Base-by-base conservation (phyloP, 345 rosid genomes). In the Tarenaya hassleriana region DNA sequence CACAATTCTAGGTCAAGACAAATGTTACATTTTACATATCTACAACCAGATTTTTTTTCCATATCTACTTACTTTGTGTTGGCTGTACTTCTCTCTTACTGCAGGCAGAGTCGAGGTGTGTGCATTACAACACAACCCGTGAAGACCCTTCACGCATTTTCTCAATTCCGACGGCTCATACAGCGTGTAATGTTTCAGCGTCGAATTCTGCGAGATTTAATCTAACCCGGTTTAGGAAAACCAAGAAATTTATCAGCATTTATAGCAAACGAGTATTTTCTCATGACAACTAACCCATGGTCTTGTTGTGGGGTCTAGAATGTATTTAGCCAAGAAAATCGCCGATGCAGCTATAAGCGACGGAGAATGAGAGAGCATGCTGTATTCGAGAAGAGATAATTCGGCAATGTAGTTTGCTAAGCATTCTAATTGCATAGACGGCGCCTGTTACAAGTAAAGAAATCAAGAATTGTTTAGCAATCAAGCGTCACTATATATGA, bases 41-140 rank as follows among this genome's bases (percentile, higher is more conserved):
- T n/a, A n/a, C n/a, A n/a, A n/a, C n/a, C n/a, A n/a, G n/a, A n/a
- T n/a, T n/a, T n/a, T n/a, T n/a, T n/a, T n/a, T n/a, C n/a, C n/a
- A n/a, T n/a, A n/a, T n/a, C n/a, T 16, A 68, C 90, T 83, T 71
- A 84, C 83, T 84, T 92, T 92, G 41, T 92, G 98, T 50, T 79
- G 94, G 61, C 84, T 81, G 58, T 88, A 88, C 56, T 92, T 92
- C 61, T 88, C 96, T 57, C 88, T 77, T 16, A 92, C 75, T 49
- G 98, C 95, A 5, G 94, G 90, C 33, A 84, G 57, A 20, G 76
- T 75, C n/a, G 88, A 79, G 66, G 55, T 69, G n/a, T 79, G 66
- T 64, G 63, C 55, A 51, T 61, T 67, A 44, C 68, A 69, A 60
- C 81, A 88, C 51, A 92, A 59, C 8, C 78, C 58, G 53, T 83